Conservation (phyloP, 192 early-diverging fungal genomes). For the Coemansia sp. region DNA sequence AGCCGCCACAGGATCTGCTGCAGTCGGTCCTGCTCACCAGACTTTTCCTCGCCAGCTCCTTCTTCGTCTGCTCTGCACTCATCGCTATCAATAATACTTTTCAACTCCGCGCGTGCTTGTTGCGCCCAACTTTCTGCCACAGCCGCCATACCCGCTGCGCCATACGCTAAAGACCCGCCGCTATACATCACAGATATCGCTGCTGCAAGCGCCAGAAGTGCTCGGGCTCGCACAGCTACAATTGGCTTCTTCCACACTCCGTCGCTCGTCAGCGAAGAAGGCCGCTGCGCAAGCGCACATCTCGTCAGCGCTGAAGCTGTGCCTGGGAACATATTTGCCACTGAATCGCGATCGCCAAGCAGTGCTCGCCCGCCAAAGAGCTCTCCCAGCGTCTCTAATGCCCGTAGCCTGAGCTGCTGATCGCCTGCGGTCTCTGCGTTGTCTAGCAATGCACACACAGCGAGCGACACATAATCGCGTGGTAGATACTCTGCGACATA, state of each 20-base stretch:
- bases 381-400: constrained; percentile 20
- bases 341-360: neutral
- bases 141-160: neutral
- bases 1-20: constrained; percentile 36
- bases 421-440: constrained; percentile 27
- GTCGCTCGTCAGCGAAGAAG: no score
- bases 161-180: no score
- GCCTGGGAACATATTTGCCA: constrained; percentile 31
- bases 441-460: constrained; percentile 30
- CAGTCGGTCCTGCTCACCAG: constrained; percentile 1
- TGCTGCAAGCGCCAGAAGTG: constrained; percentile 6
- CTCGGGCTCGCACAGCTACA: constrained; percentile 15
- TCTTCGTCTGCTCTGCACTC: neutral
- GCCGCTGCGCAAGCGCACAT: constrained; percentile 25
- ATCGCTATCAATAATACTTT: neutral
- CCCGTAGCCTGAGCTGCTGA: constrained; percentile 6
- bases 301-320: constrained; percentile 25
- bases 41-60: no score
- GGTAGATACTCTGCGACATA: constrained; percentile 20
- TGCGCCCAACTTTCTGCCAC: constrained; percentile 14
- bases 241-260: constrained; percentile 14
- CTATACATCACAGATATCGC: constrained; percentile 10
- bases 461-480: constrained; percentile 27
- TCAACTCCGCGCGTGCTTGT: constrained; percentile 6
- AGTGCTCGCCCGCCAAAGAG: neutral